These are phyloP conservation scores for Bolboschoenoplectus hybrid DNA, from an alignment of 202 grass and related monocot genomes.

Conservation along the genomic window DNA sequence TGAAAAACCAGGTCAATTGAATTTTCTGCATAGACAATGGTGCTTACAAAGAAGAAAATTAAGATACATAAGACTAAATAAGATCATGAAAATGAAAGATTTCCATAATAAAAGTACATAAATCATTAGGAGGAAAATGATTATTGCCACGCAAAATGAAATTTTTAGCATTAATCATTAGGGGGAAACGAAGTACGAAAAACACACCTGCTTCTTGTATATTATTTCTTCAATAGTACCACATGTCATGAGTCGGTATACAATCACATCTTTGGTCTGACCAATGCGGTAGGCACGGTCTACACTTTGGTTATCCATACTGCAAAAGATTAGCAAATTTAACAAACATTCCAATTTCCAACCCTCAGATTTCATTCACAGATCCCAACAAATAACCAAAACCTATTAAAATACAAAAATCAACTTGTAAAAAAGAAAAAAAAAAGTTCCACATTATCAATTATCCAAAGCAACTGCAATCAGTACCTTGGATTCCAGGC, in stretches of 20 bases:
- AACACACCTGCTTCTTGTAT: slow-evolving; percentile 85
- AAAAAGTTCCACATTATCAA: slow-evolving; percentile 12
- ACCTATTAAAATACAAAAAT: neutral
- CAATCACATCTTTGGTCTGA: slow-evolving; percentile 88
- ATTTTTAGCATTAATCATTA: slow-evolving; percentile 11
- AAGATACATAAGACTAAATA: neutral
- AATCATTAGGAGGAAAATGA: neutral
- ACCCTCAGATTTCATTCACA: neutral
- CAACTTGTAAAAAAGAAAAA: neutral
- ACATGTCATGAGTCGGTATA: slow-evolving; percentile 93
- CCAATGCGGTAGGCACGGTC: slow-evolving; percentile 95
- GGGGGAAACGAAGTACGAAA: slow-evolving; percentile 20
- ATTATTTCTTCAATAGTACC: slow-evolving; percentile 97
- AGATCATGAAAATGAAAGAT: slow-evolving; percentile 29
- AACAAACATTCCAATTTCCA: slow-evolving; percentile 29
- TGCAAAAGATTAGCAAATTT: slow-evolving; percentile 44
- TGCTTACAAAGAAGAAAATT: neutral
- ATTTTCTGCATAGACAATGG: slow-evolving; percentile 4
- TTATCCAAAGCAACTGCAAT: neutral
- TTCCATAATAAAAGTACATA: slow-evolving; percentile 14
- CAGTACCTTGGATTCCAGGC: slow-evolving; percentile 96
- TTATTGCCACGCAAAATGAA: slow-evolving; percentile 5
- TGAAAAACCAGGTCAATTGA: slow-evolving; percentile 22
- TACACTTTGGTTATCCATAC: slow-evolving; percentile 94
- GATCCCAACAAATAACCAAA: neutral